Conservation (phyloP, 306 rosid species). For the Malus fusca region DNA sequence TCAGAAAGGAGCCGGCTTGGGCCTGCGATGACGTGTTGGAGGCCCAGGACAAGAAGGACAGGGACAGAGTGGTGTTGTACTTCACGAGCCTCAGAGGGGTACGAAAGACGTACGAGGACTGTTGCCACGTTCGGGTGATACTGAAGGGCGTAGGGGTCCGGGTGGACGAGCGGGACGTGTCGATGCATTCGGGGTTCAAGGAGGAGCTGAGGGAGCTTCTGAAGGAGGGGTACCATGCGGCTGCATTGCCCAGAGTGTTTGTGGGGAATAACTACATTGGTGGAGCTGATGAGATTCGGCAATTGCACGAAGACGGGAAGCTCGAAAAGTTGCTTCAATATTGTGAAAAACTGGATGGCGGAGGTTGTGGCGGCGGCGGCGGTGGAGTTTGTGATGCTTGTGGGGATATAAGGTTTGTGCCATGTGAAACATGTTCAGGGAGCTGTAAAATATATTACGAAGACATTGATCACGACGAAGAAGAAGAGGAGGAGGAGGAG, state of each 20-base stretch:
- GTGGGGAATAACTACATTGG: constrained; percentile 61
- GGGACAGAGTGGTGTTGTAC: constrained; percentile 51
- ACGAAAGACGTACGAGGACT: constrained; percentile 83
- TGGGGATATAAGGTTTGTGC: constrained; percentile 87
- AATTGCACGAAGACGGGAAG: constrained; percentile 63
- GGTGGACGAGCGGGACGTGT: constrained; percentile 81
- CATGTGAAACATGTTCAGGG: constrained; percentile 84
- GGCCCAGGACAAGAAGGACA: background rate
- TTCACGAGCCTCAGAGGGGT: constrained; percentile 80
- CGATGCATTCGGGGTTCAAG: constrained; percentile 84
- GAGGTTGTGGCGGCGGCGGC: constrained; percentile 4
- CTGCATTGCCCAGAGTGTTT: constrained; percentile 73
- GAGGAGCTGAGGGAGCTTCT: constrained; percentile 68
- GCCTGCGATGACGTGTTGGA: background rate
- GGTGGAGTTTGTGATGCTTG: constrained; percentile 65
- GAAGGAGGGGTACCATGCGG: constrained; percentile 29
- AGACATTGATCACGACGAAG: constrained; percentile 23
- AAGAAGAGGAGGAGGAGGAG: constrained; percentile 11
- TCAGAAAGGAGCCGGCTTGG: background rate
- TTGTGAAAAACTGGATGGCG: constrained; percentile 40
- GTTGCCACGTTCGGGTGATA: constrained; percentile 63
- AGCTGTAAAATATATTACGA: constrained; percentile 87
- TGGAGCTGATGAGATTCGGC: constrained; percentile 71
- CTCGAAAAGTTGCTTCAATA: constrained; percentile 62
- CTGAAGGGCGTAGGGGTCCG: constrained; percentile 51